Conservation (phyloP, 257 asterid genomes). For the Asclepias syriaca region DNA sequence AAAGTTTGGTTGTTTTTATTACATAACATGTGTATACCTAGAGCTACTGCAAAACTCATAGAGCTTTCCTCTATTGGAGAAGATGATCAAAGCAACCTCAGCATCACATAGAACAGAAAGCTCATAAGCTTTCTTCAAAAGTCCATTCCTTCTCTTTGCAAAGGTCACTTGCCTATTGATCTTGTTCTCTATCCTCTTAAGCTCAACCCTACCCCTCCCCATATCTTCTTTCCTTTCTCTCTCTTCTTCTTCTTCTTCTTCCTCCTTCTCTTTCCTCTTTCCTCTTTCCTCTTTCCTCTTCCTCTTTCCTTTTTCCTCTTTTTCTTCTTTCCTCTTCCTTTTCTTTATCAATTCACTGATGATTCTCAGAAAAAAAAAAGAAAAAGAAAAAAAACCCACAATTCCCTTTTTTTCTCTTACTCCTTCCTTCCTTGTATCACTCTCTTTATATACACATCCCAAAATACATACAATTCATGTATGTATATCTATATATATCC, state of each 20-base stretch:
- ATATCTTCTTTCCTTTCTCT: constrained; percentile 25
- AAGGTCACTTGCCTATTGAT: constrained; percentile 95
- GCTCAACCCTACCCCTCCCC: constrained; percentile 91
- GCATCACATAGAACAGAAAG: constrained; percentile 94
- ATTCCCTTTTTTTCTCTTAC: constrained; percentile 4
- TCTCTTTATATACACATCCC: constrained; percentile 19
- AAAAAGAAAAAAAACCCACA: constrained; percentile 2
- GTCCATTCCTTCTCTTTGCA: constrained; percentile 90
- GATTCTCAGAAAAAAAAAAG: constrained; percentile 3
- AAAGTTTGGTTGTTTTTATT: constrained; percentile 11
- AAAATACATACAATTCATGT: constrained; percentile 14
- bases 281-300: neutral
- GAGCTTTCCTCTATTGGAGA: constrained; percentile 99
- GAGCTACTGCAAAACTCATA: constrained; percentile 98
- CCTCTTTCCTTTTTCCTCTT: neutral
- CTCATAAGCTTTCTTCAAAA: constrained; percentile 94
- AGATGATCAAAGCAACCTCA: constrained; percentile 93
- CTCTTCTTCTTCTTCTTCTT: constrained; percentile 39
- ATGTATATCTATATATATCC: neutral
- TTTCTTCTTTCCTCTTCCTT: neutral
- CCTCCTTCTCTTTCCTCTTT: constrained; percentile 1
- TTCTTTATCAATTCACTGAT: constrained; percentile 8
- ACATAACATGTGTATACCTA: constrained; percentile 49
- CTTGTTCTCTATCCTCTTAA: constrained; percentile 94
- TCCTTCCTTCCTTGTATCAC: constrained; percentile 12